Percentiles rank a stretch among this genome's conserved stretches.
Evolutionary conservation across 495 filamentous ascomycete species (phyloP).

Genomic region (Daldinia childiae): DNA sequence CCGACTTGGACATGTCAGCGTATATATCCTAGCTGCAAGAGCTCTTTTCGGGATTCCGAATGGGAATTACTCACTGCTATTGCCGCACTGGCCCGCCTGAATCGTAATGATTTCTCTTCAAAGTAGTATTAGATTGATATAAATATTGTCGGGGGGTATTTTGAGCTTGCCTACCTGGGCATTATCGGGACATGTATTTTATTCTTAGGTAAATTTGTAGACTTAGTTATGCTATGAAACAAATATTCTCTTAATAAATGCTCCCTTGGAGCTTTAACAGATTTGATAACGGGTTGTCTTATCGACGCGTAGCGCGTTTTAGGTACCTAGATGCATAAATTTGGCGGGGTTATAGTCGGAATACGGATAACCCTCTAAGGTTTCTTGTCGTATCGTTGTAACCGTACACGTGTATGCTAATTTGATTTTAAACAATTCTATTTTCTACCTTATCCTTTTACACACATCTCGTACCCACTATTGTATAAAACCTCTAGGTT

Average conservation of each 20-base stretch:
- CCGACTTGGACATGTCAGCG: slow-evolving; percentile 68
- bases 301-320: slow-evolving; percentile 39
- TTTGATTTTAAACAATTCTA: background rate
- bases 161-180: slow-evolving; percentile 55
- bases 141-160: background rate
- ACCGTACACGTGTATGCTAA: background rate
- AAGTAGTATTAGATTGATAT: slow-evolving; percentile 21
- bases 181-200: slow-evolving; percentile 54
- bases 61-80: slow-evolving; percentile 78
- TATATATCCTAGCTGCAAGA: background rate
- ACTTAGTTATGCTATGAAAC: background rate
- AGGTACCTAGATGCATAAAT: background rate
- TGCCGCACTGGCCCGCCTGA: slow-evolving; percentile 99
- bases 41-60: background rate
- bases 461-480: too few species aligned
- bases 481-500: too few species aligned
- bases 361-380: background rate
- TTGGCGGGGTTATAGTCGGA: slow-evolving; percentile 13
- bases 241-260: background rate
- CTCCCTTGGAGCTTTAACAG: background rate
- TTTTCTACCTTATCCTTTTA: background rate
- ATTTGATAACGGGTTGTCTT: slow-evolving; percentile 6
- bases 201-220: background rate
- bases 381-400: too few species aligned
- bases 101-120: slow-evolving; percentile 98